Base-by-base conservation (phyloP, 208 protist species). In the Trypanosoma scelopori region DNA sequence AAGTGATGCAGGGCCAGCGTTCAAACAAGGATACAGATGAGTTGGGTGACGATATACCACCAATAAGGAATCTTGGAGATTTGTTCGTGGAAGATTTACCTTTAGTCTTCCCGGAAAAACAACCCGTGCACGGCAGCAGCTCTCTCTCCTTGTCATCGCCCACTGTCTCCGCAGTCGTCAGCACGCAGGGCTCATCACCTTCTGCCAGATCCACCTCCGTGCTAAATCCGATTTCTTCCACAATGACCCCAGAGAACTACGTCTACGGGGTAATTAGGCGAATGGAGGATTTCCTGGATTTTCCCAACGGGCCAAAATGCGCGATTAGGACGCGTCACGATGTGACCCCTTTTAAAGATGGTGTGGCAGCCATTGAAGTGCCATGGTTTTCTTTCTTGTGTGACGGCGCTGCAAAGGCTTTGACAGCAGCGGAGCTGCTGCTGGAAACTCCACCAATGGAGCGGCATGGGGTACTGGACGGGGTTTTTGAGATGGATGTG, bases 271-370 rank as follows among this genome's bases (percentile, higher is more conserved):
- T 70, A 16, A 15, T 55, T 16, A 61, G 25, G 13, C n/a, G 18
- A 56, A 22, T 70, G 22, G 55, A 46, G 35, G 18, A 48, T 0
- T 27, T 35, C 2, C 1, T 49, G 1, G 56, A 52, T 30, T 11
- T 28, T 23, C 0, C 12, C n/a, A 12, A 9, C 13, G 35, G 63
- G 39, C 3, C 43, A 16, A 58, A 25, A 1, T 20, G 1, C 37
- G 30, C 59, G 5, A 4, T 23, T 12, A 53, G 28, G n/a, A 42
- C n/a, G 18, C 32, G 41, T 15, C 23, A 51, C 22, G 48, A 48
- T 39, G 35, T 65, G 35, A 28, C 43, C 25, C 15, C 32, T 20
- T 65, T 64, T 48, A 63, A 71, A 37, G 57, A 65, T 52, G 65
- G 57, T 46, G 39, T 65, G 15, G 57, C 57, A 22, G 49, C 41